Evolutionary conservation across 768 basidiomycete genomes (phyloP).

Genomic region (Amanita subjunquillea): DNA sequence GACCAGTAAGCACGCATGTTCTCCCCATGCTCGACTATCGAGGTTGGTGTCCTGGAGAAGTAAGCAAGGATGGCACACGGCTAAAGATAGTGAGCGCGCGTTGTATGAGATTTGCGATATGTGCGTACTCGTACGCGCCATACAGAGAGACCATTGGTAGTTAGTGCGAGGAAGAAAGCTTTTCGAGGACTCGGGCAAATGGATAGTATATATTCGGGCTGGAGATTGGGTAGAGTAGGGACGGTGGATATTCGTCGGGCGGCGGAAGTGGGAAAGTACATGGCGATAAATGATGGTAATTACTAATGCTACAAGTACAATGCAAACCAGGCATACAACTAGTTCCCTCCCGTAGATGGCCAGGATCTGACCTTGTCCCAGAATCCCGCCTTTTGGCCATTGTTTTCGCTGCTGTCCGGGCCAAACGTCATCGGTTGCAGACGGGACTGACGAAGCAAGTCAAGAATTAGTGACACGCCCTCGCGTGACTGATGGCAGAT

Average conservation of each 20-base stretch:
- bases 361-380: constrained; percentile 36
- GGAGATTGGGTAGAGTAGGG: constrained; percentile 57
- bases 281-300: constrained; percentile 15
- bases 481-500: constrained; percentile 57
- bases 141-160: constrained; percentile 59
- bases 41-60: constrained; percentile 66
- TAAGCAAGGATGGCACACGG: constrained; percentile 64
- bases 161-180: constrained; percentile 69
- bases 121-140: constrained; percentile 73
- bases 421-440: constrained; percentile 46
- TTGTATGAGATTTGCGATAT: not conserved
- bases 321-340: constrained; percentile 3
- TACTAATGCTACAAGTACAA: constrained; percentile 6
- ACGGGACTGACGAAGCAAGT: constrained; percentile 71
- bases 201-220: constrained; percentile 46
- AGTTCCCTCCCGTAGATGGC: constrained; percentile 13
- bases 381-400: constrained; percentile 7
- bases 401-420: constrained; percentile 1
- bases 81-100: constrained; percentile 23
- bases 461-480: constrained; percentile 76
- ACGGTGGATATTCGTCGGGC: constrained; percentile 63
- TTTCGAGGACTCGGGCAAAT: constrained; percentile 60
- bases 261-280: constrained; percentile 84
- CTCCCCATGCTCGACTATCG: constrained; percentile 76
- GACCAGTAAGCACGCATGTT: constrained; percentile 74